phyloP scores from a whole-genome alignment of 2,329 filamentous ascomycete genomes.

The Fusarium sp. region DNA sequence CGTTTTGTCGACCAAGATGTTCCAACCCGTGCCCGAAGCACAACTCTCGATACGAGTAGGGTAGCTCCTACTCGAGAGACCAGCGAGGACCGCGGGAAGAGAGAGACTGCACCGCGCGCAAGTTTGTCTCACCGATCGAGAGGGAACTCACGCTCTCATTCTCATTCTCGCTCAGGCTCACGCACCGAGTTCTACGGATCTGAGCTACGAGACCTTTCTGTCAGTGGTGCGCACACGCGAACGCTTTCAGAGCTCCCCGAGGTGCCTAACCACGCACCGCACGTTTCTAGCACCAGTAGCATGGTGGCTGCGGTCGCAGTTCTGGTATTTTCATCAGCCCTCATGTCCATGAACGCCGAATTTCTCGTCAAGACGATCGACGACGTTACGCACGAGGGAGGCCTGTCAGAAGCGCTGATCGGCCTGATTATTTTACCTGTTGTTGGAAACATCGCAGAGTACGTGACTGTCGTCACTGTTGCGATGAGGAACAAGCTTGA shows the following conservation, averaged over 20 bases:
- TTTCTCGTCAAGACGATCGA: conserved; percentile 72
- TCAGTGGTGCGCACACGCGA: conserved; percentile 29
- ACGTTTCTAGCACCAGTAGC: conserved; percentile 31
- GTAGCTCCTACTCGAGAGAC: conserved; percentile 8
- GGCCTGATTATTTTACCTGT: conserved; percentile 73
- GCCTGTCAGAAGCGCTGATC: conserved; percentile 69
- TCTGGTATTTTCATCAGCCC: conserved; percentile 65
- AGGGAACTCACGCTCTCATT: conserved; percentile 46
- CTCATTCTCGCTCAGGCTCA: conserved; percentile 36
- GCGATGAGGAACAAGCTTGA: conserved; percentile 72
- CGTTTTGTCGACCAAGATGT: conserved; percentile 49
- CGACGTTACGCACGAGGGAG: conserved; percentile 62
- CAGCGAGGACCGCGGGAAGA: conserved; percentile 9
- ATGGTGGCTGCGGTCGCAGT: conserved; percentile 61
- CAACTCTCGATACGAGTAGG: conserved; percentile 30
- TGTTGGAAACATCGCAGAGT: conserved; percentile 73
- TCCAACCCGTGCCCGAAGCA: conserved; percentile 29
- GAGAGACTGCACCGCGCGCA: conserved; percentile 15
- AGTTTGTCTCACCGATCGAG: conserved; percentile 42
- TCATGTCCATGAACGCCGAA: conserved; percentile 72
- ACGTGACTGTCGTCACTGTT: conserved; percentile 72
- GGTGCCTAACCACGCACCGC: background rate
- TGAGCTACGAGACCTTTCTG: conserved; percentile 44
- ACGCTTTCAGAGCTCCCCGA: conserved; percentile 12
- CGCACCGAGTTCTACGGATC: conserved; percentile 39